Base-by-base conservation (phyloP, 768 basidiomycete genomes). In the Russula olivacea region DNA sequence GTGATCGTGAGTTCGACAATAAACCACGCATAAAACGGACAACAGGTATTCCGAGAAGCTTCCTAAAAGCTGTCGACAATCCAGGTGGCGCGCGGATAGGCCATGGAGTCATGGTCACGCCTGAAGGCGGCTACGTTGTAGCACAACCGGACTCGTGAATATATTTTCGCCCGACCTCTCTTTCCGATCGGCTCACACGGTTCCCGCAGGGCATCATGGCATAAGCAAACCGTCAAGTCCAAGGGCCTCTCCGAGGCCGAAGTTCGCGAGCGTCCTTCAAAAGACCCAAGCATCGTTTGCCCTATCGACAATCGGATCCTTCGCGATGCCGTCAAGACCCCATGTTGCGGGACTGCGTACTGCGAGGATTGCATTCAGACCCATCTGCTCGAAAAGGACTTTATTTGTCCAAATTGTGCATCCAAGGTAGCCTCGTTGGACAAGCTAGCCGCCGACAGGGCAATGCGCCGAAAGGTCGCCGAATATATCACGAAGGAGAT, bases 291-390 rank as follows among this genome's bases (percentile, higher is more conserved):
- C 7, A 80, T 99, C 53, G 82, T 85, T 12, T 98, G 96, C 74
- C 85, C 92, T 8, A 88, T 98, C 73, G 95, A 96, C 82, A 87
- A 88, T 75, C 91, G 88, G 78, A 84, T 98, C 36, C 86, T 97
- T 74, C 88, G 89, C 69, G 93, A 98, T 71, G 93, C 95, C 51
- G 91, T 96, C 72, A 89, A 91, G 76, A 95, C 93, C 3, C 96
- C 97, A 2, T 98, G 96, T 76, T 98, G 96, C 78, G 84, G 83
- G 68, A 91, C 87, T 47, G 71, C 82, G 14, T 99, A 91, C 75
- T 98, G 96, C 80, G 95, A 98, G 76, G 96, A 98, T 74, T 98
- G 96, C 76, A 91, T 99, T 66, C 91, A 95, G 74, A 93, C 91
- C 48, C 83, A 95, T 75, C 80, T 99, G 55, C 83, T 96, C 66